phyloP scores from a whole-genome alignment of 345 rosid genomes.

The Eucalyptus polyanthemos region DNA sequence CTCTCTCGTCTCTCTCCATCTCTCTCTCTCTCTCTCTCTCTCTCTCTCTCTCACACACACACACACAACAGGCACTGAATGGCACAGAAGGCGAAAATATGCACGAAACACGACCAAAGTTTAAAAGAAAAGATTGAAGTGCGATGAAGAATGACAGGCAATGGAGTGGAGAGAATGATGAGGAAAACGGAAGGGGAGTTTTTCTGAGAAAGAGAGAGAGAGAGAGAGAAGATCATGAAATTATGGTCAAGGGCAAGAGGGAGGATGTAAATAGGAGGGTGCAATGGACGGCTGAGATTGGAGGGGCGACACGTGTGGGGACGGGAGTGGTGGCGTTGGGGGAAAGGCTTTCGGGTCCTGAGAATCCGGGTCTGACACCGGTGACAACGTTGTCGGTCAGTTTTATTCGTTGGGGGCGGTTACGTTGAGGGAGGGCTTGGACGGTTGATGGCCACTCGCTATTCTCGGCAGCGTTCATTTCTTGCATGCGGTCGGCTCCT shows the following conservation, averaged over 20 bases:
- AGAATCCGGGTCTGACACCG: not conserved
- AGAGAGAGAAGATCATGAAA: not conserved
- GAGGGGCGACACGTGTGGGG: not conserved
- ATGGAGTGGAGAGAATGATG: not conserved
- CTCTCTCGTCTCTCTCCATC: not conserved
- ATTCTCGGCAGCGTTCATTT: not conserved
- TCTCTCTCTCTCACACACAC: not conserved
- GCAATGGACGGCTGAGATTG: not conserved
- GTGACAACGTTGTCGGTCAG: not conserved
- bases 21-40: not conserved
- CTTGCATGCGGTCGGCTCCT: not conserved
- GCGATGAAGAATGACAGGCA: not conserved
- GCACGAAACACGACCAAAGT: not conserved
- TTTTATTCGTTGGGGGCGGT: not conserved
- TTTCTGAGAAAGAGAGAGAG: not conserved
- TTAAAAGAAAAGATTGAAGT: not conserved
- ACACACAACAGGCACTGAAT: not conserved
- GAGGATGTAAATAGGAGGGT: not conserved
- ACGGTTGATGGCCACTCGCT: not conserved
- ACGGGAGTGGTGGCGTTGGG: not conserved
- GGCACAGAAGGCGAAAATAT: not conserved
- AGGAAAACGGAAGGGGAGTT: constrained; percentile 6
- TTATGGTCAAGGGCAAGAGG: not conserved
- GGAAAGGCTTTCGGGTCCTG: not conserved
- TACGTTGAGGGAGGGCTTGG: not conserved